Evolutionary conservation across 169 alveolate species (phyloP), one percentile per base, ranked within the genome.

Genomic region (Toxoplasma gondii): DNA sequence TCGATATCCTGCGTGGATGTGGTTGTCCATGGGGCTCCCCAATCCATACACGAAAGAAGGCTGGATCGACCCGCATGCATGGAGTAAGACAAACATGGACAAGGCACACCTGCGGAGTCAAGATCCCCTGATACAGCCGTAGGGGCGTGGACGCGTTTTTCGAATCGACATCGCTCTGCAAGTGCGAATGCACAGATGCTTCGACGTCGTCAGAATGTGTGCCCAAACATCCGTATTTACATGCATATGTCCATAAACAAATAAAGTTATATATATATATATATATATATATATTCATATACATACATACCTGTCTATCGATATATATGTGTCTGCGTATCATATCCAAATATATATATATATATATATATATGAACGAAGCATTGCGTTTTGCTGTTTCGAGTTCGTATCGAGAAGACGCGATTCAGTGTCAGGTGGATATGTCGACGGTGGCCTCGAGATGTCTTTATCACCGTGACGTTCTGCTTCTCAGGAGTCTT

Each of bases 21-120:
- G 94, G 94, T 41, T 38, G 39, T 58, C 94, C 41, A 74, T 91
- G 49, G 94, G 94, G 49, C 70, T 91, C 64, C 81, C 70, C 29
- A 82, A 78, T 53, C 94, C 94, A 16, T 74, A 74, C 43, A 36
- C 84, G n/a, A n/a, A 34, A 12, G 49, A 74, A 44, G 84, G 84
- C 44, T 74, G 44, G 49, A 36, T 74, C 39, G 84, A 74, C 22
- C 84, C 84, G 24, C 84, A 36, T 12, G 43, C 43, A 4, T 31
- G 49, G 39, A 36, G 84, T 74, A 74, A 74, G 44, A 12, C 7
- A n/a, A 29, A 10, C 4, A 29, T 16, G 24, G 70, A 16, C 70
- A 58, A 24, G n/a, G 24, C 70, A 24, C 70, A n/a, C n/a, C n/a
- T n/a, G n/a, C n/a, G n/a, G n/a, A n/a, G n/a, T n/a, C n/a, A n/a